Evolutionary conservation across 192 early-diverging fungal genomes (phyloP), one percentile per base, ranked within the genome.

Genomic region (Chytriomyces sp.): DNA sequence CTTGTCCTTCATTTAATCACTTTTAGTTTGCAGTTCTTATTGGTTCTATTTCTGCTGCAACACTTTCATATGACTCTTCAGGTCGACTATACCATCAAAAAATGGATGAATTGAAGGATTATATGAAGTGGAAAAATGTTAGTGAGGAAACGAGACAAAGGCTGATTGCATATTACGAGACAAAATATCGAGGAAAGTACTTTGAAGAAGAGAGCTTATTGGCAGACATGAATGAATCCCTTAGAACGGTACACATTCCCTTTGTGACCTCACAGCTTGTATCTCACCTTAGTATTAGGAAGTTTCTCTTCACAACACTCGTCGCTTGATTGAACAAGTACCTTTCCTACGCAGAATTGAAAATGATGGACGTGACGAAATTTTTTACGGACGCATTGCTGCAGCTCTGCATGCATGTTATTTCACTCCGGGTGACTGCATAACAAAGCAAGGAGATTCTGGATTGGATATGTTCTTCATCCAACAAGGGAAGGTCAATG

Each of bases 171-270:
- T 75, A 77, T 39, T 77, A 67, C 37, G 70, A 74, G 36, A 52
- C 70, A 34, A 76, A 76, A 36, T 76, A 76, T 52, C 67, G 70
- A 1, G 75, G 75, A 6, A 76, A 76, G 40, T 76, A 69, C 70
- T 76, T 76, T 62, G 63, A 76, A 52, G 75, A 76, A 53, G 75
- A 55, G 5, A 56, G n/a, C 37, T 54, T 67, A 22, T 37, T 67
- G 10, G 32, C 49, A 6, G 28, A 67, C 26, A 67, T 67, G 65
- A 67, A 67, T 26, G 65, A 67, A 7, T 67, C 65, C 4, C 38
- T 67, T 26, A 30, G 65, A 56, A 67, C 65, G 53, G 65, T 67
- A 37, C 12, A 12, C 38, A 17, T 17, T 33, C 12, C 26, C n/a
- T 14, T 62, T 62, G 8, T 12, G 31, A 37, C 25, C 19, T 14